Evolutionary conservation across 805 yeast species (phyloP).

Genomic region (Spathaspora girioi): DNA sequence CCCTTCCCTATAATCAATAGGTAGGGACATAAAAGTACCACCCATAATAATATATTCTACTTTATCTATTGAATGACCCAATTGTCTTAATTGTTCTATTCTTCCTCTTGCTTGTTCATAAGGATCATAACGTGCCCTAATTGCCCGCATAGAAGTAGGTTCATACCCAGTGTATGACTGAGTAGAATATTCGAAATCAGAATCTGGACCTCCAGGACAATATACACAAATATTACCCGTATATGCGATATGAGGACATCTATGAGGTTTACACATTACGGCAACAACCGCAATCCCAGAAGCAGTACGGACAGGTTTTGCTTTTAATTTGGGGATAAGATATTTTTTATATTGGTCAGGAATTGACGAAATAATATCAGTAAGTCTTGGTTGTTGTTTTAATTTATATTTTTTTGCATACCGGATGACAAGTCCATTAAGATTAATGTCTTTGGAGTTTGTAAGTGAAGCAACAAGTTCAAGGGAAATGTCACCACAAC

Average conservation of each 20-base stretch:
- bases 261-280: slow-evolving; percentile 98
- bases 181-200: slow-evolving; percentile 96
- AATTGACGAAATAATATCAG: slow-evolving; percentile 91
- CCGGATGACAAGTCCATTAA: slow-evolving; percentile 84
- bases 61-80: slow-evolving; percentile 95
- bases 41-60: slow-evolving; percentile 99
- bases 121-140: slow-evolving; percentile 96
- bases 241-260: slow-evolving; percentile 98
- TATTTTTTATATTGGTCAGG: slow-evolving; percentile 95
- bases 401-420: slow-evolving; percentile 87
- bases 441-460: slow-evolving; percentile 72
- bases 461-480: slow-evolving; percentile 79
- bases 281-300: slow-evolving; percentile 99
- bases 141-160: slow-evolving; percentile 99
- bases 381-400: slow-evolving; percentile 87
- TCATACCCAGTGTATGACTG: slow-evolving; percentile 98
- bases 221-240: slow-evolving; percentile 98
- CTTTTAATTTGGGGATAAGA: slow-evolving; percentile 86
- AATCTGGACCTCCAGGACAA: slow-evolving; percentile 99
- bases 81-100: slow-evolving; percentile 88
- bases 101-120: slow-evolving; percentile 98
- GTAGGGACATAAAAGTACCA: slow-evolving; percentile 96
- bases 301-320: slow-evolving; percentile 98
- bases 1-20: slow-evolving; percentile 82
- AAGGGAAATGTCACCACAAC: slow-evolving; percentile 87